Evolutionary conservation across 2,329 filamentous ascomycete genomes (phyloP), one percentile per base, ranked within the genome.

Genomic region (Fusarium sp.): DNA sequence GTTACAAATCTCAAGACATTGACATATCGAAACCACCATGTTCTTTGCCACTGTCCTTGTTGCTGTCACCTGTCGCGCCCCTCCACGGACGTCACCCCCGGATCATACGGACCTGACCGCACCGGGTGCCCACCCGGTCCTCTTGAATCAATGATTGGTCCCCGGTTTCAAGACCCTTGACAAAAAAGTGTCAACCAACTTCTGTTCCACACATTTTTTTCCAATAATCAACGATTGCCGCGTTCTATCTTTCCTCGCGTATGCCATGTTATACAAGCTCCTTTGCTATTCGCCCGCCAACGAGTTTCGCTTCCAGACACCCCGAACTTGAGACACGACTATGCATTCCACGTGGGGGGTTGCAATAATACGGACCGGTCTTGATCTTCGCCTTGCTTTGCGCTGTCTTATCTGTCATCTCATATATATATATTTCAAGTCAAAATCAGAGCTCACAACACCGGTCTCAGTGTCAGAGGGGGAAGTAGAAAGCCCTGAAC

Each of bases 71-170:
- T 33, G 31, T 33, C 13, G 15, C 31, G 14, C 31, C 31, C 31
- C 31, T 15, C 6, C 14, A 35, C 31, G 31, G 31, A 35, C 31
- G 17, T 35, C 39, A 35, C 27, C 18, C 52, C 66, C 54, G 63
- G 53, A 66, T 63, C 46, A 55, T 56, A 50, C 62, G 58, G 56
- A 53, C 57, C 52, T 57, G 69, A 57, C 65, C 43, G 58, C 62
- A 71, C 67, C 67, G 65, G 69, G 58, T 67, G 49, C 11, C 21
- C 45, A 69, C 60, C 67, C 67, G 69, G 67, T 64, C 49, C 63
- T 20, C 21, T 35, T 18, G 4, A 8, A 29, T 45, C 33, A 37
- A 40, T 56, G 49, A 66, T 66, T 70, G 58, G 69, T 17, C 39
- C 31, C 36, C 31, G 27, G 40, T 41, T 36, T 49, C 51, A 62